Base-by-base conservation (phyloP, 2,329 filamentous ascomycete genomes). In the Fusarium redolens region DNA sequence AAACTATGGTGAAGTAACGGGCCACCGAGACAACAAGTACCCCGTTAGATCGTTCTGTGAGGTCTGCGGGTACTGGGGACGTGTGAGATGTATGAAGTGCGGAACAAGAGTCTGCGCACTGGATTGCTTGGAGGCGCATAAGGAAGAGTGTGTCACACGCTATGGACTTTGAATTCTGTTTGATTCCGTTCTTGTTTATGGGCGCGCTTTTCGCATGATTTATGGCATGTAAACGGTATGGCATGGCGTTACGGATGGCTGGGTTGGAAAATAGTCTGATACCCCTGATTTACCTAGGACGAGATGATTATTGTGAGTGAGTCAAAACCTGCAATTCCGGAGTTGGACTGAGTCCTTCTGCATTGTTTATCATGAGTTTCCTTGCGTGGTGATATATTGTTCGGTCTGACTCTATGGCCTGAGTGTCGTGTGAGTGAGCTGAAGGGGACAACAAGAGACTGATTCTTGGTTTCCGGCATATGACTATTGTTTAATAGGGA, bases 61-160 rank as follows among this genome's bases (percentile, higher is more conserved):
- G 78, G 90, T 94, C 37, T 96, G 93, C 78, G 93, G 93, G 18
- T 95, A 95, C 81, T 95, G 93, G 93, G 93, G 93, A 4, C 85
- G 91, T 44, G 91, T 94, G 50, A 88, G 87, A 81, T 96, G 93
- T 82, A 88, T 91, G 80, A 93, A 92, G 83, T 96, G 93, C 82
- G 92, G 92, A n/a, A 89, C 88, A 50, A 86, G 91, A 76, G 90
- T 93, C n/a, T 96, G 93, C 80, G 92, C 92, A 43, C 81, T 95
- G 73, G 91, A 93, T 66, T 95, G 93, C 77, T 86, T 94, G 75
- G 90, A 90, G 77, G 85, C 88, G 69, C 93, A 96, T 80, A 87
- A 90, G 60, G 92, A 93, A 80, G 92, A 92, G 75, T 92, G 91
- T 75, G 87, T 93, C 69, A 88, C 90, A 65, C 85, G 91, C 76